phyloP scores from a whole-genome alignment of 1,284 basidiomycete genomes.

The Malassezia dermatis region DNA sequence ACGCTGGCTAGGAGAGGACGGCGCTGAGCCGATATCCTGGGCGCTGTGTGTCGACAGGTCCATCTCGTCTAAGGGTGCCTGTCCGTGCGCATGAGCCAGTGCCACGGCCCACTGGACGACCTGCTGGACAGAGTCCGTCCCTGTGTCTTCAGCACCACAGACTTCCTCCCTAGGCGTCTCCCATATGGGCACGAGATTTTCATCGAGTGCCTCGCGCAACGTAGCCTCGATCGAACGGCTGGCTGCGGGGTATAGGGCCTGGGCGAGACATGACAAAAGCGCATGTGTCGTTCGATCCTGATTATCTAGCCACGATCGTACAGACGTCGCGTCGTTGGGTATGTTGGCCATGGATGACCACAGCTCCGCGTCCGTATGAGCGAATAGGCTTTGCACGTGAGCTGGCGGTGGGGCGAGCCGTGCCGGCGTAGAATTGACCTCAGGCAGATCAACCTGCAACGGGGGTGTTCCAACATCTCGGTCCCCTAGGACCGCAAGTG shows the following conservation, averaged over 20 bases:
- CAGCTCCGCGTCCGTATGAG: background rate
- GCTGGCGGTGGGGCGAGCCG: background rate
- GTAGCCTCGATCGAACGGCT: background rate
- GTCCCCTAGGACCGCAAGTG: background rate
- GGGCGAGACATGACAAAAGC: background rate
- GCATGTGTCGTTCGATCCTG: background rate
- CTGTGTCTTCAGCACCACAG: background rate
- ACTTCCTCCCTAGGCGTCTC: background rate
- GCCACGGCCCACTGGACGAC: conserved; percentile 2
- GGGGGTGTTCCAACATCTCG: background rate
- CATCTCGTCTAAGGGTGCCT: background rate
- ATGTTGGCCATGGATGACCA: conserved; percentile 6
- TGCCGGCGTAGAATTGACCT: background rate
- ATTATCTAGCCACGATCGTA: background rate
- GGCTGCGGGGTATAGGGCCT: background rate
- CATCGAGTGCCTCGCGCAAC: background rate
- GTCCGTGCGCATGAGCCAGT: background rate
- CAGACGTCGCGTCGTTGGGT: conserved; percentile 1
- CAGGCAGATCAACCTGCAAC: background rate
- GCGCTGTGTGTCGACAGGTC: background rate
- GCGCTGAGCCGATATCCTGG: background rate
- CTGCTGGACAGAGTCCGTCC: background rate
- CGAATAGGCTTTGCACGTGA: background rate
- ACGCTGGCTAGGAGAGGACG: conserved; percentile 12
- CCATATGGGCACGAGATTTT: background rate